Evolutionary conservation across 2,329 filamentous ascomycete species (phyloP).

Genomic region (Lecanoromycetidae sp.): DNA sequence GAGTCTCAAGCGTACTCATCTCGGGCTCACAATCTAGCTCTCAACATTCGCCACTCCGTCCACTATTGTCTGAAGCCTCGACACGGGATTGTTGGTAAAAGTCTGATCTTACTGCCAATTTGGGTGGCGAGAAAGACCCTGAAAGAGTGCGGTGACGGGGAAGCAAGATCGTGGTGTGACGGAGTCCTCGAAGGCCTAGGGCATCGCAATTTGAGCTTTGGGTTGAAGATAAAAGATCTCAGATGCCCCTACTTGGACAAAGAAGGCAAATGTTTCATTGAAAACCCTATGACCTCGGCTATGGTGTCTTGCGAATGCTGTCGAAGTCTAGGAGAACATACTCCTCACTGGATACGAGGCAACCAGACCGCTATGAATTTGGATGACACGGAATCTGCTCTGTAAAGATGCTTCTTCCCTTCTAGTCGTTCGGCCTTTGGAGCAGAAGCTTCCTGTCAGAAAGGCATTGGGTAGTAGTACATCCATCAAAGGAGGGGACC

Average conservation of each 20-base stretch:
- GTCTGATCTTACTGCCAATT: neutral
- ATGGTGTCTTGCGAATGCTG: too few species aligned
- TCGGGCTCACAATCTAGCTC: neutral
- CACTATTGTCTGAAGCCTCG: neutral
- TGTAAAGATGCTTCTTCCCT: too few species aligned
- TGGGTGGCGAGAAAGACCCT: neutral
- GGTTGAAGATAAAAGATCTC: neutral
- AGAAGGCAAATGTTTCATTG: too few species aligned
- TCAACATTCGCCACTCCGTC: neutral
- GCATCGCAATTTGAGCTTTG: neutral
- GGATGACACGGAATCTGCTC: too few species aligned
- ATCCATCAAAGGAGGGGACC: too few species aligned
- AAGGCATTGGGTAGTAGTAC: too few species aligned
- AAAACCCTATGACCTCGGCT: neutral
- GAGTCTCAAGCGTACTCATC: too few species aligned
- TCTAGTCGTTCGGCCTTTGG: too few species aligned
- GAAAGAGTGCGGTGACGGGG: neutral
- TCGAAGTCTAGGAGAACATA: too few species aligned
- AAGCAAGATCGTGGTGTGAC: neutral
- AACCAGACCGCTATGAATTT: too few species aligned
- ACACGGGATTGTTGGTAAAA: neutral
- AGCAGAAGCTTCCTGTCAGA: too few species aligned
- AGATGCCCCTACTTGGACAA: neutral
- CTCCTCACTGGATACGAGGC: too few species aligned
- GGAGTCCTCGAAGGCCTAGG: neutral